Base-by-base conservation (phyloP, 352 stramenopile genomes). In the Phytophthora colocasiae region DNA sequence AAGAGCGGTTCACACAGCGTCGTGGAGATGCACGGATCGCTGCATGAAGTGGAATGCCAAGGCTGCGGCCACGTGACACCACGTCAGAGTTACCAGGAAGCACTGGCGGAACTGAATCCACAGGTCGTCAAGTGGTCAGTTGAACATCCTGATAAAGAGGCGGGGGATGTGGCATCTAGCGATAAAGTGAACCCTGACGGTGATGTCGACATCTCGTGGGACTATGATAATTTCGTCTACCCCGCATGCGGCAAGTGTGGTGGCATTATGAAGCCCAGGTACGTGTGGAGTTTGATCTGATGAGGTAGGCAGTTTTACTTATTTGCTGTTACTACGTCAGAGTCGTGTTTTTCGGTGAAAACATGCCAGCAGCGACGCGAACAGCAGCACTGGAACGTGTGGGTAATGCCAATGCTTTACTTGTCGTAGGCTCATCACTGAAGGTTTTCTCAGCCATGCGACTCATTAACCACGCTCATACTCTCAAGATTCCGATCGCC, bases 281-380 rank as follows among this genome's bases (percentile, higher is more conserved):
- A 71, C 14, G 73, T 11, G 31, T 36, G 31, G 31, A 36, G 31
- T 36, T 36, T 36, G 31, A 36, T 36, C 8, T 36, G 31, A 36
- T 31, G 27, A 17, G 27, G 32, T 9, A 14, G 41, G 17, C 22
- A 22, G 6, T n/a, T 65, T n/a, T 17, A 54, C 40, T 29, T 38
- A 19, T 4, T 32, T 40, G 11, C 2, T 63, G 40, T 45, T 67
- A 14, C 32, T 48, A 15, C 44, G 38, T 53, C 53, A 89, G 81
- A 51, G 96, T 99, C 38, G 95, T 99, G 6, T 99, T 99, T 70
- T 99, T 99, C 74, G 97, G 97, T 5, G 97, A 98, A 63, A 96
- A 91, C 57, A 96, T 99, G 68, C 95, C 96, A 1, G 73, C 70
- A 14, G 51, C 78, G 31, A 85, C 91, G 8, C 91, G 97, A 10